Conservation (phyloP, 192 early-diverging fungal species). For the Neocallimastix lanati region DNA sequence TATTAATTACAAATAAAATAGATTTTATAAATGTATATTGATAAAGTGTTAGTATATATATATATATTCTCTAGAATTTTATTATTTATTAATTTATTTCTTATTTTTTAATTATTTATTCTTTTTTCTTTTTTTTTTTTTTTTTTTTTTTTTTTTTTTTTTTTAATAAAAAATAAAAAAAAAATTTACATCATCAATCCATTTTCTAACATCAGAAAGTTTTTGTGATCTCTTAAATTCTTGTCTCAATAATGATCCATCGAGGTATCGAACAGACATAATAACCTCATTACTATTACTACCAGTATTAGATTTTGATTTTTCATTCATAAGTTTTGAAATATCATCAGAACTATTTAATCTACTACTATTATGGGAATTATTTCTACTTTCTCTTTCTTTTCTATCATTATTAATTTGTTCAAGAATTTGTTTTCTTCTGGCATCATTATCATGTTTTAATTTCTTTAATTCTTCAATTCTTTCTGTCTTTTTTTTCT, state of each 20-base stretch:
- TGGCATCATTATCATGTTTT: background rate
- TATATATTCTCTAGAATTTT: no score
- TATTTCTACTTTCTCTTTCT: background rate
- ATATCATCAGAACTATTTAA: background rate
- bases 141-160: no score
- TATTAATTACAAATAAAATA: no score
- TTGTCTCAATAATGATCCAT: background rate
- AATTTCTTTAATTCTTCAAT: background rate
- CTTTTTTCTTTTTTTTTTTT: no score
- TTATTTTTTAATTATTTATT: no score
- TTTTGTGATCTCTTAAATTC: background rate
- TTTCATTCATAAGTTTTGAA: background rate
- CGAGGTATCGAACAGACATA: background rate
- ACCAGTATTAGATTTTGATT: background rate
- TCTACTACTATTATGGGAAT: background rate
- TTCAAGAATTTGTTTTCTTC: background rate
- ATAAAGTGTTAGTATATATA: no score
- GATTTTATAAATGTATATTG: no score
- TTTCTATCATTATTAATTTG: background rate
- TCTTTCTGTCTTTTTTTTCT: background rate
- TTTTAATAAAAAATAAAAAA: no score
- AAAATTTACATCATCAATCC: background rate
- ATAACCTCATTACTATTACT: background rate
- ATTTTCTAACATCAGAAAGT: background rate
- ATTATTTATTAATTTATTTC: no score